phyloP scores from a whole-genome alignment of 202 grass and related monocot species.

The Schoenoplectus triqueter region DNA sequence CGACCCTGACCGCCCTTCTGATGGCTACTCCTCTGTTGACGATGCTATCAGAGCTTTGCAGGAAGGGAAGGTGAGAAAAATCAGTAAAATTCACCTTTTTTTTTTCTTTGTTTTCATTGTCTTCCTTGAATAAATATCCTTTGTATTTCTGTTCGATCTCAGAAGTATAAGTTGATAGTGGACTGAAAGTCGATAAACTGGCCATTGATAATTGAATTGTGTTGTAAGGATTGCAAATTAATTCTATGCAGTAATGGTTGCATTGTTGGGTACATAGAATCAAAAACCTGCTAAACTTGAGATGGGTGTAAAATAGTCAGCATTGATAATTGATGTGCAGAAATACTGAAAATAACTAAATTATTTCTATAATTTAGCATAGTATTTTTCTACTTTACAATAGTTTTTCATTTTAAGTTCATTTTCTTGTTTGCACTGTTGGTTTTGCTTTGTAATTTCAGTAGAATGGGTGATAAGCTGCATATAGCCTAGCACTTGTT shows the following conservation, averaged over 20 bases:
- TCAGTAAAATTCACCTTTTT: conserved; percentile 17
- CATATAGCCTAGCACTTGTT: too few species aligned
- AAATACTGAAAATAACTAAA: not conserved
- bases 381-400: not conserved
- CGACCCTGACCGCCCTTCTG: conserved; percentile 75
- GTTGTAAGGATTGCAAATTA: not conserved
- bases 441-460: not conserved
- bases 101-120: not conserved
- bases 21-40: conserved; percentile 78
- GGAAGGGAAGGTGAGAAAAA: conserved; percentile 66
- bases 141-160: not conserved
- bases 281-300: not conserved
- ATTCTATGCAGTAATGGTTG: not conserved
- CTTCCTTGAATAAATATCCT: conserved; percentile 28
- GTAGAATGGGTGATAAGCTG: not conserved
- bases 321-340: not conserved
- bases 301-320: not conserved
- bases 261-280: not conserved
- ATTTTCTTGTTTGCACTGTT: not conserved
- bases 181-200: not conserved
- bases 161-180: not conserved
- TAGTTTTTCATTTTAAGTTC: not conserved
- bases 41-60: conserved; percentile 65
- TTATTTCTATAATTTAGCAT: not conserved
- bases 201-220: not conserved